phyloP scores from a whole-genome alignment of 2,329 filamentous ascomycete genomes.

The Sporothrix dimorphospora region DNA sequence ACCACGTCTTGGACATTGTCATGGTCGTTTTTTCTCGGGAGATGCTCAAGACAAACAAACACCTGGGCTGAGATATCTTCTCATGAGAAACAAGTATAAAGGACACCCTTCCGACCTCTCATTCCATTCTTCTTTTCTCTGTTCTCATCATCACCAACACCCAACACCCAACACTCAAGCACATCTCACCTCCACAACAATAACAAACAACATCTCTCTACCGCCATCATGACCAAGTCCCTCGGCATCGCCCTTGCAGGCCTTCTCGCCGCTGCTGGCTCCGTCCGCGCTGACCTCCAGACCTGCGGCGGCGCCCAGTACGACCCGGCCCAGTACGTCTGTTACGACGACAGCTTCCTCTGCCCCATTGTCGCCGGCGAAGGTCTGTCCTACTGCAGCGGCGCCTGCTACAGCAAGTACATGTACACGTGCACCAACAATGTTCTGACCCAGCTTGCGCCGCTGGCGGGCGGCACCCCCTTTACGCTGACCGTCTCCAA shows the following conservation, averaged over 20 bases:
- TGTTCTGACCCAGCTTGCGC: slow-evolving; percentile 35
- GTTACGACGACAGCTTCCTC: slow-evolving; percentile 39
- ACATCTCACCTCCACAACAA: neutral
- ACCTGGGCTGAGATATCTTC: neutral
- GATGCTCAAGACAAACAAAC: neutral
- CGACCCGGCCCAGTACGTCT: slow-evolving; percentile 39
- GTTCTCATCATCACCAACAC: neutral
- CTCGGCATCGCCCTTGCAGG: slow-evolving; percentile 25
- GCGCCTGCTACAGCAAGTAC: slow-evolving; percentile 44
- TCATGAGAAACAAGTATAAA: slow-evolving; percentile 7
- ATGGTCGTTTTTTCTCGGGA: neutral
- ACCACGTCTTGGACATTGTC: neutral
- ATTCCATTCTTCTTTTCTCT: neutral
- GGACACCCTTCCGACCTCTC: neutral
- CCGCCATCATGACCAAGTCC: slow-evolving; percentile 4
- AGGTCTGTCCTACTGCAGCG: slow-evolving; percentile 41
- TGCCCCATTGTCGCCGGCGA: slow-evolving; percentile 43
- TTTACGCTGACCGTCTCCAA: slow-evolving; percentile 41
- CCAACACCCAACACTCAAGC: neutral
- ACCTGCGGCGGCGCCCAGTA: slow-evolving; percentile 32
- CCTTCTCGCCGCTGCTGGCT: slow-evolving; percentile 24
- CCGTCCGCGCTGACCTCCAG: slow-evolving; percentile 19
- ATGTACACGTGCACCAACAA: slow-evolving; percentile 41
- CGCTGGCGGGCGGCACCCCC: slow-evolving; percentile 32
- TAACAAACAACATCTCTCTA: neutral